A percentile compares a stretch with the other conserved stretches of the same genome.
These are phyloP conservation scores for Zygnema cylindricum DNA, from an alignment of 139 green algal genomes.

Conservation along the genomic window DNA sequence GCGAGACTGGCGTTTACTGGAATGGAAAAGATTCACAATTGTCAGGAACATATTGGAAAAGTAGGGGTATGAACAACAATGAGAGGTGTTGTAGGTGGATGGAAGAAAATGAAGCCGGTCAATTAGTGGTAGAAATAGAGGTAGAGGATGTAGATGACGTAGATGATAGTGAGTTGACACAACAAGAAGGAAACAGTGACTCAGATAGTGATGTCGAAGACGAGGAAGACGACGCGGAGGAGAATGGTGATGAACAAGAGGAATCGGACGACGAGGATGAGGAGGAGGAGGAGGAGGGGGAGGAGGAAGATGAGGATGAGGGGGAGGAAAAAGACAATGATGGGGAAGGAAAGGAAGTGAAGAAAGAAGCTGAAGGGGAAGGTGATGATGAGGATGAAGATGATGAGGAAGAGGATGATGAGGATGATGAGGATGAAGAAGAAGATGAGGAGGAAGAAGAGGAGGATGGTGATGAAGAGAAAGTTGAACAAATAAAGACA, in stretches of 20 bases:
- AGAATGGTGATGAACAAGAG: background rate
- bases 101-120: conserved; percentile 6
- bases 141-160: conserved; percentile 6
- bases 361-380: background rate
- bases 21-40: background rate
- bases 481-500: background rate
- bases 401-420: conserved; percentile 17
- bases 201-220: background rate
- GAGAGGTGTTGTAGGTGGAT: background rate
- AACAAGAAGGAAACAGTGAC: background rate
- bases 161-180: background rate
- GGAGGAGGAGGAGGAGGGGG: background rate
- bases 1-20: no score
- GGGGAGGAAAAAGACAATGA: background rate
- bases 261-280: conserved; percentile 15
- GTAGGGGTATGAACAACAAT: background rate
- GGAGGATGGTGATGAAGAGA: conserved; percentile 19
- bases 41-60: background rate
- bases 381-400: conserved; percentile 15
- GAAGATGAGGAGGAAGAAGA: no score
- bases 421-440: no score
- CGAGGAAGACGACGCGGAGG: background rate
- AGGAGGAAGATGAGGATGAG: conserved; percentile 17
- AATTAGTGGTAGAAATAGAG: background rate
- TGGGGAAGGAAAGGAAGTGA: background rate